Evolutionary conservation across 441 rosid species (phyloP).

Genomic region (Gossypium schwendimanii): DNA sequence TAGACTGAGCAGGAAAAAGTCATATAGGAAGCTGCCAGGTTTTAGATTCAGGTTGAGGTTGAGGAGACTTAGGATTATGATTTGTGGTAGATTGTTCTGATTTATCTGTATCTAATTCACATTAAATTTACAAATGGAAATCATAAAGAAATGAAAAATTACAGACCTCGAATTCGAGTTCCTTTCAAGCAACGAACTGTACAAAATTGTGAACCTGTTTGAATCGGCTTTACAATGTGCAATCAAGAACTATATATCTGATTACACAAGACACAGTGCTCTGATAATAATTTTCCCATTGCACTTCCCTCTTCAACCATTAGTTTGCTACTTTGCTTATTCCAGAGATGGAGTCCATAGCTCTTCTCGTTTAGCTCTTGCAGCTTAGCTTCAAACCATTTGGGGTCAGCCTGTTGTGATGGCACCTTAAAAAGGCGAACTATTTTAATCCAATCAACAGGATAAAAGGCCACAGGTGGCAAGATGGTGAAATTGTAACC

Average conservation of each 20-base stretch:
- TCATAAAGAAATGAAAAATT: not conserved
- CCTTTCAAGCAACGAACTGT: not conserved
- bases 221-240: constrained; percentile 1
- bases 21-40: constrained; percentile 42
- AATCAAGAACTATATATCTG: constrained; percentile 24
- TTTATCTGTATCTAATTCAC: not conserved
- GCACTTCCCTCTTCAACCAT: constrained; percentile 44
- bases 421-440: constrained; percentile 40
- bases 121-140: not conserved
- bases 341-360: constrained; percentile 59
- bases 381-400: constrained; percentile 35
- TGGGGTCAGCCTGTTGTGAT: constrained; percentile 10
- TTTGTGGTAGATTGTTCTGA: constrained; percentile 31
- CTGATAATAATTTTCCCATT: constrained; percentile 33
- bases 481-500: constrained; percentile 36
- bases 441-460: constrained; percentile 47
- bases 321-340: constrained; percentile 40
- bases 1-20: constrained; percentile 34
- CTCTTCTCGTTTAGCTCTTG: constrained; percentile 26
- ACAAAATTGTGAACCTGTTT: not conserved
- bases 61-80: constrained; percentile 33
- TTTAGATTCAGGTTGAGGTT: constrained; percentile 25
- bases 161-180: not conserved
- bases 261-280: constrained; percentile 37
- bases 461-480: constrained; percentile 50